Conservation (phyloP, 768 basidiomycete species). For the button mushroom (Agaricus bisporus) region DNA sequence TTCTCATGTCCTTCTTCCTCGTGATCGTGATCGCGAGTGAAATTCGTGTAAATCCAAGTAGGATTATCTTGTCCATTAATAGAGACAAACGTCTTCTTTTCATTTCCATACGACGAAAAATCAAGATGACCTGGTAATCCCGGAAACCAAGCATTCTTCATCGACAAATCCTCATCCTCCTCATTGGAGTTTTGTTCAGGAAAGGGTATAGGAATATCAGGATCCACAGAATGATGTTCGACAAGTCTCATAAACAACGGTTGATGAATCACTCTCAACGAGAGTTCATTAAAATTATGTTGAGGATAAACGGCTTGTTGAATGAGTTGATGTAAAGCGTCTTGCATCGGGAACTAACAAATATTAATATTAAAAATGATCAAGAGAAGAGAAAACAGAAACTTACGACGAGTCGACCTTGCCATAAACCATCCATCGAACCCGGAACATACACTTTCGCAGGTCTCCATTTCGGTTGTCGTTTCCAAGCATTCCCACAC, state of each 20-base stretch:
- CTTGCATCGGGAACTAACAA: not conserved
- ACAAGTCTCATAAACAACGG: slow-evolving; percentile 17
- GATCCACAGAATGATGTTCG: slow-evolving; percentile 4
- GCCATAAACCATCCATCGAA: slow-evolving; percentile 50
- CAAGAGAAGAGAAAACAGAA: not conserved
- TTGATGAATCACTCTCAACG: slow-evolving; percentile 1
- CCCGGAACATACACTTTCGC: slow-evolving; percentile 43
- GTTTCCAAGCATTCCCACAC: slow-evolving; percentile 30
- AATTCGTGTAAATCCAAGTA: slow-evolving; percentile 34
- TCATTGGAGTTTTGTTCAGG: no score
- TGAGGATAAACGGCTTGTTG: slow-evolving; percentile 14
- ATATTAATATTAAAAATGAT: not conserved
- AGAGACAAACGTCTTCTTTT: not conserved
- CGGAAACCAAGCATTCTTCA: slow-evolving; percentile 37
- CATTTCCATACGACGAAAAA: not conserved
- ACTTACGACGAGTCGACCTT: slow-evolving; percentile 53
- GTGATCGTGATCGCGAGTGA: slow-evolving; percentile 23
- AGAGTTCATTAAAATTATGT: slow-evolving; percentile 2
- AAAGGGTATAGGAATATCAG: not conserved
- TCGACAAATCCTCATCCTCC: slow-evolving; percentile 14
- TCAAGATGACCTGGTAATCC: slow-evolving; percentile 19
- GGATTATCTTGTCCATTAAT: slow-evolving; percentile 3
- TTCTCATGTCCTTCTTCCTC: not conserved
- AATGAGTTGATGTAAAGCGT: slow-evolving; percentile 1
- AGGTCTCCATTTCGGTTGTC: slow-evolving; percentile 21